Conservation (phyloP, 768 basidiomycete species). For the Calvatia gigantea region DNA sequence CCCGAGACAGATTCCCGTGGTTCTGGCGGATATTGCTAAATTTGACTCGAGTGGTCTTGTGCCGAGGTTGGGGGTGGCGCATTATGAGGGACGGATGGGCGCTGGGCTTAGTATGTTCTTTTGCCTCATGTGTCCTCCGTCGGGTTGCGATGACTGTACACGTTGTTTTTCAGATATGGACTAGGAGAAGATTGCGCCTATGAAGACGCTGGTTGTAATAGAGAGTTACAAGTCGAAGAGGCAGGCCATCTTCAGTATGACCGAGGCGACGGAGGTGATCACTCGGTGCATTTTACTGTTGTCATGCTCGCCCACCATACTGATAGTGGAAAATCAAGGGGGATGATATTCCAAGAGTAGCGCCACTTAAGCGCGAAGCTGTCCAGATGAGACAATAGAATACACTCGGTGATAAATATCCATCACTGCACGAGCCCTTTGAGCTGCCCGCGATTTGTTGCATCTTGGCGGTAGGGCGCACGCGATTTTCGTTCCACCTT, state of each 20-base stretch:
- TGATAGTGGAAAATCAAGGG: too few species aligned
- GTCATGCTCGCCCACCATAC: too few species aligned
- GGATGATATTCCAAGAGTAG: too few species aligned
- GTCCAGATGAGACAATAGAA: too few species aligned
- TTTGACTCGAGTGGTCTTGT: conserved; percentile 98
- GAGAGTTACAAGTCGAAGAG: conserved; percentile 98
- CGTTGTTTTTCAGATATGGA: conserved; percentile 84
- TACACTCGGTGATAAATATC: too few species aligned
- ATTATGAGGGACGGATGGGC: conserved; percentile 84
- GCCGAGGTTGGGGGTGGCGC: conserved; percentile 83
- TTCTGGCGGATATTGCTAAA: conserved; percentile 96
- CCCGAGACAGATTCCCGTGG: conserved; percentile 91
- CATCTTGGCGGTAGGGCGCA: too few species aligned
- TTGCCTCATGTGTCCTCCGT: background rate
- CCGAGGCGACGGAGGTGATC: conserved; percentile 98
- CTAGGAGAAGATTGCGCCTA: conserved; percentile 77
- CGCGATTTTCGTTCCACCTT: too few species aligned
- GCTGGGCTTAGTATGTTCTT: conserved; percentile 75
- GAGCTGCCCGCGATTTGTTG: too few species aligned
- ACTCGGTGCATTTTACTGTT: conserved; percentile 85
- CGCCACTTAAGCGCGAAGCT: too few species aligned
- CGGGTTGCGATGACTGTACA: background rate
- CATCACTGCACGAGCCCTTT: too few species aligned
- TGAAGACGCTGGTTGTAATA: conserved; percentile 85
- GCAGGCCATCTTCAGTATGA: conserved; percentile 91